phyloP scores from a whole-genome alignment of 257 asterid species.

The Fraxinus cuspidata region DNA sequence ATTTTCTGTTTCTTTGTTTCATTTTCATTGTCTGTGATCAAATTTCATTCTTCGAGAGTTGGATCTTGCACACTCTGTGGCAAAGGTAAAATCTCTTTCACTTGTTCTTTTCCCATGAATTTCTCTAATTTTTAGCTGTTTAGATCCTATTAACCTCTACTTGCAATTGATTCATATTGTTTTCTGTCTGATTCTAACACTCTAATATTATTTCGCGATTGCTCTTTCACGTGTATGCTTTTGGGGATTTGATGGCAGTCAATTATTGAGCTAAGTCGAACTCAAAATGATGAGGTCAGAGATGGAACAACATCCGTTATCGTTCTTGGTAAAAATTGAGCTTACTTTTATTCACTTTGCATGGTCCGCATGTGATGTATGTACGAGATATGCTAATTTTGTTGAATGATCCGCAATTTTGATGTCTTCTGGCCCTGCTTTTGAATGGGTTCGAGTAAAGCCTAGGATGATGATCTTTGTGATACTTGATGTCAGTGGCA shows the following conservation, averaged over 20 bases:
- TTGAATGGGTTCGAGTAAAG: not conserved
- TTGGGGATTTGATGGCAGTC: slow-evolving; percentile 56
- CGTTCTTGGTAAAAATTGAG: slow-evolving; percentile 69
- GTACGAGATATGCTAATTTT: not conserved
- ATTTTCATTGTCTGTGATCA: not conserved
- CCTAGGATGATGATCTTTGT: not conserved
- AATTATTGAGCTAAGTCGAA: slow-evolving; percentile 96
- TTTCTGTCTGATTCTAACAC: too few species aligned
- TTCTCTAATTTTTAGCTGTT: not conserved
- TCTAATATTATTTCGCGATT: slow-evolving; percentile 1
- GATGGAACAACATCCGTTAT: slow-evolving; percentile 98
- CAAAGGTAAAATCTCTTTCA: slow-evolving; percentile 33
- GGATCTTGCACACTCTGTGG: slow-evolving; percentile 58
- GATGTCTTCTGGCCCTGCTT: not conserved
- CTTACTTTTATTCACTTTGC: slow-evolving; percentile 15
- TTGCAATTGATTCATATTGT: too few species aligned
- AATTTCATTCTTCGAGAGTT: slow-evolving; percentile 41
- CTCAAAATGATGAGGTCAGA: slow-evolving; percentile 99
- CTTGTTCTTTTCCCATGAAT: not conserved
- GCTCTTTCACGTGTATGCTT: slow-evolving; percentile 17
- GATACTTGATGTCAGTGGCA: not conserved
- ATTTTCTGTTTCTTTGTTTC: too few species aligned
- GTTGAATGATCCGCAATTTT: not conserved
- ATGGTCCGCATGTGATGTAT: not conserved
- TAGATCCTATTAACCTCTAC: too few species aligned